Conservation (phyloP, 2,329 filamentous ascomycete genomes). For the Huntiella bhutanensis region DNA sequence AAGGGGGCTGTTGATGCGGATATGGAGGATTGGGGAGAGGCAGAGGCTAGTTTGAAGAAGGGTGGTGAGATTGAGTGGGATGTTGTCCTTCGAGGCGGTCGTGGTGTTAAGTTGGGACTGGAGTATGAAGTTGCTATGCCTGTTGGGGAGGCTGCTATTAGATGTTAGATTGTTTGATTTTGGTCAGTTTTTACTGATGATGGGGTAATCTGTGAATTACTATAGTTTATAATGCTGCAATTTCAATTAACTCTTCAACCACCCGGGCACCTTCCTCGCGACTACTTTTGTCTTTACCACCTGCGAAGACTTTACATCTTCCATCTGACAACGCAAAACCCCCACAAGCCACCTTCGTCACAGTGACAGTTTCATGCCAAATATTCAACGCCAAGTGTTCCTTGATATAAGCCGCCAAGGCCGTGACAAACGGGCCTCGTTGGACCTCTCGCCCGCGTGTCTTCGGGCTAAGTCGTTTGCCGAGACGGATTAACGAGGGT, state of each 20-base stretch:
- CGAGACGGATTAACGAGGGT: constrained; percentile 25
- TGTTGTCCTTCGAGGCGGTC: constrained; percentile 36
- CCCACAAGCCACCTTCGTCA: constrained; percentile 34
- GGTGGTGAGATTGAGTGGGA: constrained; percentile 40
- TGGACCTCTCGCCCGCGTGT: no score
- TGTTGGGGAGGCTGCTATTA: constrained; percentile 23
- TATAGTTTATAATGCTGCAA: constrained; percentile 2
- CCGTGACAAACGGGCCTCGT: constrained; percentile 29
- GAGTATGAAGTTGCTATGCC: constrained; percentile 44
- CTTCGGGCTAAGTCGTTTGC: constrained; percentile 14
- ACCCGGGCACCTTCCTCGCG: not conserved
- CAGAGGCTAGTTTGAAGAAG: constrained; percentile 33
- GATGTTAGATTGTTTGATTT: not conserved
- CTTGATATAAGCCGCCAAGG: constrained; percentile 29
- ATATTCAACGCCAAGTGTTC: constrained; percentile 35
- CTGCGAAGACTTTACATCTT: constrained; percentile 29
- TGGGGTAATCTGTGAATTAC: not conserved
- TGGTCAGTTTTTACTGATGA: not conserved
- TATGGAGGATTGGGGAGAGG: constrained; percentile 32
- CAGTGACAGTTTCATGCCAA: constrained; percentile 33
- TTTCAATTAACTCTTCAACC: constrained; percentile 7
- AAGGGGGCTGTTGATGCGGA: constrained; percentile 15
- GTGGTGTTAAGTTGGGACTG: constrained; percentile 35
- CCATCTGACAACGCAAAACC: constrained; percentile 36
- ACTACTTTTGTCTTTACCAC: constrained; percentile 3